Base-by-base conservation (phyloP, 2,329 filamentous ascomycete genomes). In the Colletotrichum chrysophilum region DNA sequence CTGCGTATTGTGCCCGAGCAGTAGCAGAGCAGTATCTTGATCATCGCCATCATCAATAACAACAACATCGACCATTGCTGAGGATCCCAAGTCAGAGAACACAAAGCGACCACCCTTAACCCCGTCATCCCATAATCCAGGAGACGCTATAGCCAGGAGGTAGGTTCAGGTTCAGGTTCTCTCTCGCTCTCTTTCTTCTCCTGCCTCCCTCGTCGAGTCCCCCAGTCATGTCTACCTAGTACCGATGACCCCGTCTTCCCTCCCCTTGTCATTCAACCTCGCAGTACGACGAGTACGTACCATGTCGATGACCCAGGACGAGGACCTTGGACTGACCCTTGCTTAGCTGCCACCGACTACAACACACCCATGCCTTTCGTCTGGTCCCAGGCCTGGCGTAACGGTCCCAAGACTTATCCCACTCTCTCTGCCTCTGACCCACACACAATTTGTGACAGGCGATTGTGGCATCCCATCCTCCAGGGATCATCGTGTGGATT, bases 361-460 rank as follows among this genome's bases (percentile, higher is more conserved):
- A 21, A 65, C 65, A 61, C 70, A 56, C 65, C 77, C 74, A 78
- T 80, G 75, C 61, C 74, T 70, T 66, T 74, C 74, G 74, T 75
- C 73, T 69, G 67, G 61, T 73, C 58, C 73, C 64, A 67, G 74
- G 69, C 74, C 70, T 70, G 74, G 74, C 73, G 62, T 82, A 82
- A 80, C 82, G 73, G 67, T 71, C 67, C 67, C 74, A 71, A 67
- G 72, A 65, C 43, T 55, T 75, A 71, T 75, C 68, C 69, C 69
- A 68, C 68, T 72, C 65, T 68, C 73, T 76, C 70, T 76, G 65
- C 58, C 69, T 76, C 70, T 73, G 88, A 86, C 87, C 88, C 88
- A 89, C 88, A 84, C 83, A 84, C 84, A 88, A 88, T 89, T 88
- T 89, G 87, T 89, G 87, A 89, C 87, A 89, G 85, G 85, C 87